Conservation (phyloP, 495 filamentous ascomycete genomes). For the Apodospora peruviana region DNA sequence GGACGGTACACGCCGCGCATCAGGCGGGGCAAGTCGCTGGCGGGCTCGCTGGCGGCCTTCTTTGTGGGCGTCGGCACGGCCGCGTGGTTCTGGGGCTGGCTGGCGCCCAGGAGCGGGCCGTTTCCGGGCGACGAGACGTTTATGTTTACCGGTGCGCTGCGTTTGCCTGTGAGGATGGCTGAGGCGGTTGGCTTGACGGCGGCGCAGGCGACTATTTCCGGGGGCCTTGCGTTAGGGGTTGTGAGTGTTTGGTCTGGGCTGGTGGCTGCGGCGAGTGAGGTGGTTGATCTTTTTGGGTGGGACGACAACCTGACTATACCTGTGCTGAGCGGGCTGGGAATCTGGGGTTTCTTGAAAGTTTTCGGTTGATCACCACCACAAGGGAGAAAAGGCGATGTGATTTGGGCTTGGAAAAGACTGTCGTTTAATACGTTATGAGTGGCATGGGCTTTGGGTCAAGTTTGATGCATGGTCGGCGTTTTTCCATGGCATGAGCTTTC, state of each 20-base stretch:
- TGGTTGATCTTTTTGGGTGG: slow-evolving; percentile 83
- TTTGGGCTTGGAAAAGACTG: no score
- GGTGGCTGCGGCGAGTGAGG: slow-evolving; percentile 82
- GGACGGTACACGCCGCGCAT: slow-evolving; percentile 83
- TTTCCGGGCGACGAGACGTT: slow-evolving; percentile 67
- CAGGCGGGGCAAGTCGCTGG: slow-evolving; percentile 82
- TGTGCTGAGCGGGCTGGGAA: slow-evolving; percentile 78
- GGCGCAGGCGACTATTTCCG: slow-evolving; percentile 48
- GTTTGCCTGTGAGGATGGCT: slow-evolving; percentile 51
- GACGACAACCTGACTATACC: slow-evolving; percentile 98
- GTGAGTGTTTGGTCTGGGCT: slow-evolving; percentile 86
- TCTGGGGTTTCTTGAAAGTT: slow-evolving; percentile 89
- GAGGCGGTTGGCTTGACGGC: slow-evolving; percentile 45
- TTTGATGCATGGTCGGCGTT: no score
- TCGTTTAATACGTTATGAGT: no score
- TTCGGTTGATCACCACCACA: no score
- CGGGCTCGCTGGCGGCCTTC: slow-evolving; percentile 80
- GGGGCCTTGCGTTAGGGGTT: slow-evolving; percentile 69
- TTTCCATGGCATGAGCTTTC: no score
- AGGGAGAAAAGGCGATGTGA: no score
- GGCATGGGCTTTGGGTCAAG: no score
- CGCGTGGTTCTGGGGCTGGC: slow-evolving; percentile 77
- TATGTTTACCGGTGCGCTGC: slow-evolving; percentile 73
- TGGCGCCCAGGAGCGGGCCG: slow-evolving; percentile 63
- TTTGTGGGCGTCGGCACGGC: slow-evolving; percentile 76